Evolutionary conservation across 352 stramenopile genomes (phyloP).

Genomic region (Phytophthora nicotianae): DNA sequence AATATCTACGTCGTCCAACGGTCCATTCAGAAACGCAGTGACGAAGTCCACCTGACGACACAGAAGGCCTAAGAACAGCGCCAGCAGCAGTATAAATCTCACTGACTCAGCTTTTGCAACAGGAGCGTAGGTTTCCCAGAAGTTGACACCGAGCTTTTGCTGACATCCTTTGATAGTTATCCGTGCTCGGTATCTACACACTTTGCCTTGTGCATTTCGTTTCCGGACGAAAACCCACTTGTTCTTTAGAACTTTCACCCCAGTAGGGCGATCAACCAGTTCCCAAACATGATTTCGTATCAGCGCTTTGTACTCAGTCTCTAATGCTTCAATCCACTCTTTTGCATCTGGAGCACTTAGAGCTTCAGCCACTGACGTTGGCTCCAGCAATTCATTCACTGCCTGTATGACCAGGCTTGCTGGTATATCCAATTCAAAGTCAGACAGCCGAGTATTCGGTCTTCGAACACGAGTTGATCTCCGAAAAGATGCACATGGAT

Average conservation of each 20-base stretch:
- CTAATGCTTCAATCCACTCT: slow-evolving; percentile 3
- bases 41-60: slow-evolving; percentile 10
- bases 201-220: slow-evolving; percentile 1
- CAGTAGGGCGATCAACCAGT: not conserved
- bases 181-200: slow-evolving; percentile 7
- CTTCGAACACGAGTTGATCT: slow-evolving; percentile 13
- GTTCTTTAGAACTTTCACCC: not conserved
- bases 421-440: slow-evolving; percentile 1
- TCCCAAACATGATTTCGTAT: slow-evolving; percentile 10
- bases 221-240: slow-evolving; percentile 7
- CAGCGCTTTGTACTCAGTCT: slow-evolving; percentile 2
- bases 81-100: slow-evolving; percentile 7
- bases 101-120: slow-evolving; percentile 11
- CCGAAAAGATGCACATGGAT: slow-evolving; percentile 6
- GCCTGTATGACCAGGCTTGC: slow-evolving; percentile 1
- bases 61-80: slow-evolving; percentile 5
- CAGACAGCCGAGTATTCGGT: not conserved
- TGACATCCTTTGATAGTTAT: slow-evolving; percentile 16
- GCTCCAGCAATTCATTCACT: not conserved
- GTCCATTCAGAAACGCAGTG: slow-evolving; percentile 11
- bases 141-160: slow-evolving; percentile 10
- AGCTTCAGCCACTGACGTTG: slow-evolving; percentile 3
- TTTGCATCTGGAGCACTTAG: not conserved
- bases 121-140: slow-evolving; percentile 14
- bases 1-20: slow-evolving; percentile 7